Conservation (phyloP, 495 filamentous ascomycete species). For the Annulohypoxylon bovei region DNA sequence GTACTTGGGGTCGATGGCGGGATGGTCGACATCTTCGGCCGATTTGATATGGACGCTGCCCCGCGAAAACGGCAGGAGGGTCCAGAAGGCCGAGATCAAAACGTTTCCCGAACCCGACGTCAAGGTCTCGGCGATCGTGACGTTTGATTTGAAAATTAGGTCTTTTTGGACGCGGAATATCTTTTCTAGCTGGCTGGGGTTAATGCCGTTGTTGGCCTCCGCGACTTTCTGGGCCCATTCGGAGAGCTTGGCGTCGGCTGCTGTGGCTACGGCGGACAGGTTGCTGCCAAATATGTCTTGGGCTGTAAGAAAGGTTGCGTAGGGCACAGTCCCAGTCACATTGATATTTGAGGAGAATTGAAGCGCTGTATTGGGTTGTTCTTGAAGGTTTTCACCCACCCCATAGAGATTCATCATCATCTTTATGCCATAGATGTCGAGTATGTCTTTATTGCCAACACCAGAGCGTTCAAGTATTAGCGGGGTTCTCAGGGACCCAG, state of each 20-base stretch:
- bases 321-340: slow-evolving; percentile 31
- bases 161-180: slow-evolving; percentile 56
- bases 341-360: slow-evolving; percentile 22
- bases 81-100: slow-evolving; percentile 55
- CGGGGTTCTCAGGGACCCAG: slow-evolving; percentile 58
- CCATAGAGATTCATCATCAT: slow-evolving; percentile 51
- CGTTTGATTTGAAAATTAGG: slow-evolving; percentile 52
- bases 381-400: slow-evolving; percentile 63
- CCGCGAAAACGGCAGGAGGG: slow-evolving; percentile 53
- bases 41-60: slow-evolving; percentile 56
- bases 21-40: slow-evolving; percentile 46
- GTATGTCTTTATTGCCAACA: slow-evolving; percentile 52
- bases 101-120: slow-evolving; percentile 37
- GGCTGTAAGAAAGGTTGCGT: slow-evolving; percentile 50
- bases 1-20: slow-evolving; percentile 48
- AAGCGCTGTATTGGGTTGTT: slow-evolving; percentile 50
- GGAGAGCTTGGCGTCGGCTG: slow-evolving; percentile 32
- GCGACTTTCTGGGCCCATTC: slow-evolving; percentile 47
- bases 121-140: slow-evolving; percentile 56
- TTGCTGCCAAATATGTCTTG: slow-evolving; percentile 41
- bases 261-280: slow-evolving; percentile 28
- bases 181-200: slow-evolving; percentile 45
- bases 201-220: slow-evolving; percentile 43
- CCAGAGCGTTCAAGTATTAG: slow-evolving; percentile 63
- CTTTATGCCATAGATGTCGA: slow-evolving; percentile 51